phyloP scores from a whole-genome alignment of 306 rosid species.

The Acacia melanoxylon region DNA sequence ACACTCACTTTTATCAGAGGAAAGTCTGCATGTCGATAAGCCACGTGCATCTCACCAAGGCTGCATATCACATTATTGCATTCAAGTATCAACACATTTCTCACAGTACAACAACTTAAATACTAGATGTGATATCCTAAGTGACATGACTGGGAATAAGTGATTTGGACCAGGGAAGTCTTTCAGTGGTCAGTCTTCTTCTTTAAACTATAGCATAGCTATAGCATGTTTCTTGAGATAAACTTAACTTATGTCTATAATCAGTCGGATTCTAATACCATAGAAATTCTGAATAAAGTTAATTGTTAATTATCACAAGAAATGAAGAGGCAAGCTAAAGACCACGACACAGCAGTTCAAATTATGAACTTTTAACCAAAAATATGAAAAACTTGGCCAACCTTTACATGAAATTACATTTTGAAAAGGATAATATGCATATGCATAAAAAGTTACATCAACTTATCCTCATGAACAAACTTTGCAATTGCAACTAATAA shows the following conservation, averaged over 20 bases:
- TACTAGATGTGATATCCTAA: not conserved
- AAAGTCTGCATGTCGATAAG: constrained; percentile 68
- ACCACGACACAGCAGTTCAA: not conserved
- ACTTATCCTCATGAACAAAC: not conserved
- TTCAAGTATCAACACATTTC: constrained; percentile 34
- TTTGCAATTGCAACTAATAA: not conserved
- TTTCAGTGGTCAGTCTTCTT: not conserved
- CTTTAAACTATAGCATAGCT: not conserved
- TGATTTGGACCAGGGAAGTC: not conserved
- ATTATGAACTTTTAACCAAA: not conserved
- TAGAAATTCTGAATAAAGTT: not conserved
- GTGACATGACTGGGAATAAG: not conserved
- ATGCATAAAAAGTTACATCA: constrained; percentile 27
- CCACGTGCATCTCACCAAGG: constrained; percentile 84
- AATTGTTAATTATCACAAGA: not conserved
- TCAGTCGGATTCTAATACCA: not conserved
- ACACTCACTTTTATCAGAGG: constrained; percentile 70
- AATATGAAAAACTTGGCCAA: not conserved
- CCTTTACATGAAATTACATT: not conserved
- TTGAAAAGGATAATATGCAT: not conserved
- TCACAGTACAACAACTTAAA: constrained; percentile 17
- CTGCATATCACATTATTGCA: constrained; percentile 49
- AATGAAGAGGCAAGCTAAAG: not conserved
- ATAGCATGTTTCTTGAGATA: not conserved
- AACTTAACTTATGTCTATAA: not conserved